Conservation (phyloP, 352 stramenopile species). For the Thalassiosira delicatula region DNA sequence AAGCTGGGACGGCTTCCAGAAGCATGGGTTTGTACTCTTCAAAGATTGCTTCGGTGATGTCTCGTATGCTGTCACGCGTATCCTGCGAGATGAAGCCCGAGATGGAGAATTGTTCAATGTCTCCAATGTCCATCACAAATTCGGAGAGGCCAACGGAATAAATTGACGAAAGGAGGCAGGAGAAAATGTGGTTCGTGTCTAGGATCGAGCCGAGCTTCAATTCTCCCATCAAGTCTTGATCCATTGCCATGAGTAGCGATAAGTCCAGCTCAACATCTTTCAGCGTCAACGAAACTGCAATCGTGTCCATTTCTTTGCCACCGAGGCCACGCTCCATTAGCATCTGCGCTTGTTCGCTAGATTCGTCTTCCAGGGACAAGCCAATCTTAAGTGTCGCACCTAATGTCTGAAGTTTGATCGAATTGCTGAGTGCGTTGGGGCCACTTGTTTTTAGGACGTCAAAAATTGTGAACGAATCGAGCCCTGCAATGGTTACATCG, state of each 20-base stretch:
- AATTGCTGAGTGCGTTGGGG: constrained; percentile 68
- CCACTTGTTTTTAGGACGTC: constrained; percentile 63
- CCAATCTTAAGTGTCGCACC: constrained; percentile 66
- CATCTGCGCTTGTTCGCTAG: constrained; percentile 22
- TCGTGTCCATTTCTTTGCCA: constrained; percentile 42
- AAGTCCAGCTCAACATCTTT: constrained; percentile 68
- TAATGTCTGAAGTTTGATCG: constrained; percentile 67
- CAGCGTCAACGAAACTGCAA: constrained; percentile 70
- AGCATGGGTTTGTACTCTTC: constrained; percentile 64
- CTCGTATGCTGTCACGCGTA: constrained; percentile 56
- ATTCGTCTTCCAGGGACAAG: constrained; percentile 44
- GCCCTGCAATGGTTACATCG: constrained; percentile 66
- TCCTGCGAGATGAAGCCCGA: constrained; percentile 72
- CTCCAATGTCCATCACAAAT: constrained; percentile 67
- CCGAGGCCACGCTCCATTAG: constrained; percentile 15
- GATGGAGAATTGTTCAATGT: constrained; percentile 71
- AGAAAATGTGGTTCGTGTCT: constrained; percentile 57
- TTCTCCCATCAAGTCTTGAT: constrained; percentile 63
- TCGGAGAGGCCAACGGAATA: constrained; percentile 58
- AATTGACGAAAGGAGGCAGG: constrained; percentile 71
- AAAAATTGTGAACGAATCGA: constrained; percentile 78
- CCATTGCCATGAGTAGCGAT: constrained; percentile 64
- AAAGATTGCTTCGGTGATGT: constrained; percentile 61
- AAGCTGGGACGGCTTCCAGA: constrained; percentile 56
- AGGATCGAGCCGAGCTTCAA: constrained; percentile 72